A percentile compares a stretch with the other conserved stretches of the same genome.
Conservation (phyloP, 805 yeast species). For the Teunomyces aglyptinius region DNA sequence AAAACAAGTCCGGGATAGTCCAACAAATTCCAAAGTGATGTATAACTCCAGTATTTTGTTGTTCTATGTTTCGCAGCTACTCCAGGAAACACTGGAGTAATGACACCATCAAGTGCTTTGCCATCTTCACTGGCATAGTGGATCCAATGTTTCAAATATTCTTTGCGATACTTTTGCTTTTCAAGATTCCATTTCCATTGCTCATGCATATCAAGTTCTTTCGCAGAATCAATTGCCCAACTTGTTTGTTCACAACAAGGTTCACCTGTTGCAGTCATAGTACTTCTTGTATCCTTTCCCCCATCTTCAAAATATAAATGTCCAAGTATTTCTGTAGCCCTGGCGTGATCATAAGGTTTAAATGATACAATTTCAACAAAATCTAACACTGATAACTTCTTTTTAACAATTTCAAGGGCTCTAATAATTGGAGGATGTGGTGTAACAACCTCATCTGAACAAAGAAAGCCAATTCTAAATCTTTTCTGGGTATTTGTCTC, state of each 20-base stretch:
- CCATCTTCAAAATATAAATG: conserved; percentile 44
- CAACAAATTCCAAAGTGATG: conserved; percentile 67
- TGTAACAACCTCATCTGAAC: conserved; percentile 45
- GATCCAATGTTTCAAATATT: conserved; percentile 53
- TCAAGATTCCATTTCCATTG: conserved; percentile 52
- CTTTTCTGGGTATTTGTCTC: conserved; percentile 29
- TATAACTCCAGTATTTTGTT: conserved; percentile 77
- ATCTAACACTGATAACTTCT: conserved; percentile 27
- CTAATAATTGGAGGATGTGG: conserved; percentile 63
- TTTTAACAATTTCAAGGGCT: conserved; percentile 44
- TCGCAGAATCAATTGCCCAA: conserved; percentile 56
- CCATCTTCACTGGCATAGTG: conserved; percentile 34
- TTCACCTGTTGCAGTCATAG: conserved; percentile 61
- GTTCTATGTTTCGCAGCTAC: conserved; percentile 67
- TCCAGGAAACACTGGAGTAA: conserved; percentile 66
- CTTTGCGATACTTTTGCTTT: conserved; percentile 59
- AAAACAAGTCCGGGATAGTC: conserved; percentile 67
- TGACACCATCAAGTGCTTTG: conserved; percentile 51
- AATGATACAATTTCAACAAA: conserved; percentile 52
- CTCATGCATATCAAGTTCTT: conserved; percentile 45
- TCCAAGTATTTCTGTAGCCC: conserved; percentile 34
- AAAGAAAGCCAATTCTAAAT: conserved; percentile 43
- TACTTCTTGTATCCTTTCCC: conserved; percentile 60
- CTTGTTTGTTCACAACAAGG: conserved; percentile 65
- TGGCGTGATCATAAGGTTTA: conserved; percentile 17